Evolutionary conservation across 2,329 filamentous ascomycete species (phyloP), one percentile per base, ranked within the genome.

Genomic region (Ophiosphaerella korrae): DNA sequence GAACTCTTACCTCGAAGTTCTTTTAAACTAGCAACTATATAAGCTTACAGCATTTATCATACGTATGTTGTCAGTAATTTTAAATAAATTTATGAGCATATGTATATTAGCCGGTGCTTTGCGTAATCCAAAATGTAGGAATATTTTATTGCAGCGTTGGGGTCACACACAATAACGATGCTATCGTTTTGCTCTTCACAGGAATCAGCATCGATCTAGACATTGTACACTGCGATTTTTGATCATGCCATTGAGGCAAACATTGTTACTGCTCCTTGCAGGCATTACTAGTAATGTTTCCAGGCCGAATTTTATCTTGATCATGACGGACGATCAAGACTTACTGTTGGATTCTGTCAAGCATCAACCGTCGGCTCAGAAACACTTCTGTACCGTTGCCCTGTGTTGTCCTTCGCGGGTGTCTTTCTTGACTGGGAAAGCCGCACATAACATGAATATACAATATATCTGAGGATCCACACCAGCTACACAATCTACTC

Each of bases 401-500:
- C 68, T 88, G 0, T 89, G 87, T 67, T 90, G 87, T 58, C 87
- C 87, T 0, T 85, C 86, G 0, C 77, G 87, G 2, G 87, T 87
- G 2, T 83, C 80, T 12, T 69, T 89, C 1, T 84, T 81, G 80
- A 88, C 86, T 0, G 87, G 87, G 0, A 83, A 82, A 62, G 80
- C 83, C 6, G 84, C 86, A 0, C 87, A 90, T 59, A 89, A 88
- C 57, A 88, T 86, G 0, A 89, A 89, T 57, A 84, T 90, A 88
- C 63, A 80, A 89, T 54, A 67, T 87, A 76, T 61, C 83, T 82
- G 66, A 53, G 74, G 67, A 70, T 35, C 64, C 66, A 0, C 54
- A 60, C 40, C 66, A 71, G 45, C 46, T 70, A 4, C 44, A 42
- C 16, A 71, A 71, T 45, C 52, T 64, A 9, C 43, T 45, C 14